Base-by-base conservation (phyloP, 352 stramenopile genomes). In the Nothophytophthora sp. region DNA sequence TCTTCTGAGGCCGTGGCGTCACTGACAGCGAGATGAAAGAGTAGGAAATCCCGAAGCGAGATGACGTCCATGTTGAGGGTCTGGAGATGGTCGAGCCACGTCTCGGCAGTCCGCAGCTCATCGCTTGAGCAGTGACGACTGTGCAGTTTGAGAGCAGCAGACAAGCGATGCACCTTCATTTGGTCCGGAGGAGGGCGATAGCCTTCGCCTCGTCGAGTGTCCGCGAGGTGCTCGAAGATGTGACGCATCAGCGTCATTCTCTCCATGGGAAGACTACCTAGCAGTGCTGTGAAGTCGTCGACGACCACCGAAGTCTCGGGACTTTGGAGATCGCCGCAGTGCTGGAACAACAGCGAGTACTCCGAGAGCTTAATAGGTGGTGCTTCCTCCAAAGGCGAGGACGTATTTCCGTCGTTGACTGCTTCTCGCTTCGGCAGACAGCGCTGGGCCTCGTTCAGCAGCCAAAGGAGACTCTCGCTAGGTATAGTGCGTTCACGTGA, bases 201-300 rank as follows among this genome's bases (percentile, higher is more conserved):
- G 2, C 74, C 72, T 51, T 80, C 59, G 1, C 73, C 73, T 38
- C 67, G 65, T 29, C 73, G 58, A 32, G 51, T 59, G 28, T 84
- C 76, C 1, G 62, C 54, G 36, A 92, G 69, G 28, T 87, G 73
- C 49, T 85, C 71, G 30, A 90, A 92, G 5, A 73, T 65, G 25
- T 81, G 61, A 2, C 60, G 52, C 18, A 84, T 20, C 1, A 88
- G 30, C 5, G 59, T 67, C 38, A 74, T 63, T 22, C 81, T 63
- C 4, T 71, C 53, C 7, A 63, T 32, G 0, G 74, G 55, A 1
- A 89, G 36, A 10, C 55, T 59, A n/a, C 51, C 46, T 2, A 92
- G 28, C 12, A 89, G 28, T 16, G 46, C 8, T n/a, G 68, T 39
- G 0, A 90, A 56, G 5, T 85, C 63, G 0, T 61, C 33, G 0